These are phyloP conservation scores for Pseudohyphozyma bogoriensis DNA, from an alignment of 768 basidiomycete genomes.

Conservation along the genomic window DNA sequence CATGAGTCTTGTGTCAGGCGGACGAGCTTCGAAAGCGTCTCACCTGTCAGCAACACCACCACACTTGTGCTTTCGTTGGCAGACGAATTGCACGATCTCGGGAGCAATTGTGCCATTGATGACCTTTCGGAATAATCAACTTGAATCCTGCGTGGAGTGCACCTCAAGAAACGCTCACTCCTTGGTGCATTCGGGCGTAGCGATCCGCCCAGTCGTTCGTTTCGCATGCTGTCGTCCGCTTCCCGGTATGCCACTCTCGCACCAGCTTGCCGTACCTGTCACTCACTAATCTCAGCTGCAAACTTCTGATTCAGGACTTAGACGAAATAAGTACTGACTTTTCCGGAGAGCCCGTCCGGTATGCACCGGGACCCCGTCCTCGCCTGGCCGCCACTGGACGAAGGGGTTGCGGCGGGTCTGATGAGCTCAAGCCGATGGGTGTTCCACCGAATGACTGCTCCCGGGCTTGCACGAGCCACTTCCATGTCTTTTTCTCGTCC, in stretches of 20 bases:
- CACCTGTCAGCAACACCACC: slow-evolving; percentile 22
- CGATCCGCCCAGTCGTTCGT: slow-evolving; percentile 17
- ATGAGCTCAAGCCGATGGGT: too few relatives aligned
- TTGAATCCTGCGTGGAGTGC: background rate
- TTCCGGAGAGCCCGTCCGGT: too few relatives aligned
- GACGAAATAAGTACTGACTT: too few relatives aligned
- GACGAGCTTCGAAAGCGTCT: background rate
- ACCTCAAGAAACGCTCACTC: background rate
- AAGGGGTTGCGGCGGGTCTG: too few relatives aligned
- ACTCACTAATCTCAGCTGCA: too few relatives aligned
- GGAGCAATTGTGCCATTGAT: background rate
- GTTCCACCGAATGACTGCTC: too few relatives aligned
- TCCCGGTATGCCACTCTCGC: slow-evolving; percentile 18
- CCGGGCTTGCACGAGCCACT: too few relatives aligned
- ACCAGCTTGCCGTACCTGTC: slow-evolving; percentile 21
- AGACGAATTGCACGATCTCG: slow-evolving; percentile 12
- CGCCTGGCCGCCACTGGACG: too few relatives aligned
- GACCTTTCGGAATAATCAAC: background rate
- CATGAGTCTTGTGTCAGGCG: background rate
- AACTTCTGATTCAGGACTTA: too few relatives aligned
- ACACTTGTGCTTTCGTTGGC: slow-evolving; percentile 2
- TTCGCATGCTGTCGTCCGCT: slow-evolving; percentile 10
- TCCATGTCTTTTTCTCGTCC: too few relatives aligned
- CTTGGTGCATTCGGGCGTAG: slow-evolving; percentile 10
- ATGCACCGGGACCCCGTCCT: too few relatives aligned